A percentile compares a stretch with the other conserved stretches of the same genome.
Conservation (phyloP, 2,329 filamentous ascomycete genomes). For the Ceratocystis destructans region DNA sequence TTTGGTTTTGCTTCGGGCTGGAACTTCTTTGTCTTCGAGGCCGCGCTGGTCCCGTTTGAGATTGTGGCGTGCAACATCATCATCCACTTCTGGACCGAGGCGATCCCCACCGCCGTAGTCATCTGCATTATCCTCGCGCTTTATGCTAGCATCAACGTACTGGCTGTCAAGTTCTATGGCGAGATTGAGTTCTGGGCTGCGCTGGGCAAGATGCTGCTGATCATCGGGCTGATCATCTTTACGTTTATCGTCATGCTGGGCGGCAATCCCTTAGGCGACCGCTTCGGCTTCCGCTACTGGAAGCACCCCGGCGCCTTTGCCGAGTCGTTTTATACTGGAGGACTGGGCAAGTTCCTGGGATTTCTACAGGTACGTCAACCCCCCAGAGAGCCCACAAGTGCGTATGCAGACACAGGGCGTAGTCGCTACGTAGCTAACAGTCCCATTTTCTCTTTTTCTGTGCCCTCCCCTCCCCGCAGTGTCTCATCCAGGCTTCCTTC, state of each 20-base stretch:
- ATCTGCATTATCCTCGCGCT: constrained; percentile 40
- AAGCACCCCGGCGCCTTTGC: constrained; percentile 56
- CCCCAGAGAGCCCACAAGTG: background rate
- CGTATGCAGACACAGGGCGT: background rate
- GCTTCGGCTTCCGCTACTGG: constrained; percentile 59
- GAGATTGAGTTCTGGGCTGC: constrained; percentile 67
- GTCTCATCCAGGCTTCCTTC: constrained; percentile 57
- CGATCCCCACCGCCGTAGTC: constrained; percentile 44
- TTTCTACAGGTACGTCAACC: constrained; percentile 32
- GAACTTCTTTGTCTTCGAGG: constrained; percentile 62
- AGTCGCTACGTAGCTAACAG: background rate
- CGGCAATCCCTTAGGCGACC: constrained; percentile 59
- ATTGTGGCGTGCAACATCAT: constrained; percentile 51
- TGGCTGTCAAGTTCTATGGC: constrained; percentile 62
- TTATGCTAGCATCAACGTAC: constrained; percentile 48
- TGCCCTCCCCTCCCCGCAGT: constrained; percentile 32
- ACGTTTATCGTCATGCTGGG: constrained; percentile 76
- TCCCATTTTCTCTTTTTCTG: too few species aligned
- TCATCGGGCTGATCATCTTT: constrained; percentile 57
- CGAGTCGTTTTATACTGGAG: constrained; percentile 48
- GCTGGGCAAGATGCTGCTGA: constrained; percentile 57
- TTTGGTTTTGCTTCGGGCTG: constrained; percentile 60
- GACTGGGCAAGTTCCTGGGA: constrained; percentile 58
- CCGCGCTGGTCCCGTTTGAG: constrained; percentile 53
- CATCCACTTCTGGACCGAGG: constrained; percentile 49